Conservation (phyloP, 371 early-diverging fungal genomes). For the Catenaria anguillulae region DNA sequence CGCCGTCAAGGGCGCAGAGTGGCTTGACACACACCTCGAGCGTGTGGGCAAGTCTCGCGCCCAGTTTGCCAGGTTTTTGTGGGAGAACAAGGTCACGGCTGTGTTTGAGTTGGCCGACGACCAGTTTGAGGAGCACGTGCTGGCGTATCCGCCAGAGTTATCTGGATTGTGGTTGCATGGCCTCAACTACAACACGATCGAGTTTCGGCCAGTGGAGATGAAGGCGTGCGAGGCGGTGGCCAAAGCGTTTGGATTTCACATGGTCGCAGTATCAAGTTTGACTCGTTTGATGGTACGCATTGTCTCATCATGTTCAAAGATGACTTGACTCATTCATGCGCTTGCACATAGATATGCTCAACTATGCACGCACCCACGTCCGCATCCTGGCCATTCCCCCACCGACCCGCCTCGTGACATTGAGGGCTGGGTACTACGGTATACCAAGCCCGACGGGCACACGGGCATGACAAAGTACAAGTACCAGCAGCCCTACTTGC, state of each 20-base stretch:
- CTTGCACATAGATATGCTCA: neutral
- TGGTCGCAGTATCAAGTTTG: slow-evolving; percentile 23
- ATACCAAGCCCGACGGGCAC: slow-evolving; percentile 20
- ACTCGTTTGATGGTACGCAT: slow-evolving; percentile 18
- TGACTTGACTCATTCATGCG: too few species aligned
- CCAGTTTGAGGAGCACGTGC: slow-evolving; percentile 82
- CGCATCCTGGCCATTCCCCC: slow-evolving; percentile 13
- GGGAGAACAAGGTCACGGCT: slow-evolving; percentile 51
- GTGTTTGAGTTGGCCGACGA: slow-evolving; percentile 89
- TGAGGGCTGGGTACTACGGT: slow-evolving; percentile 90
- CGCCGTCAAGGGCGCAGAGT: slow-evolving; percentile 54
- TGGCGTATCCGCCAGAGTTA: slow-evolving; percentile 58
- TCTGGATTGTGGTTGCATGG: slow-evolving; percentile 87
- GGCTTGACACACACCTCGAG: slow-evolving; percentile 55
- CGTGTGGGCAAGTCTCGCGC: slow-evolving; percentile 31
- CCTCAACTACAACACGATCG: slow-evolving; percentile 59
- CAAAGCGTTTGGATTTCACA: slow-evolving; percentile 57
- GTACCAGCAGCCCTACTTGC: slow-evolving; percentile 77
- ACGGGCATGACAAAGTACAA: slow-evolving; percentile 80
- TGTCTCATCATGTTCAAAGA: neutral
- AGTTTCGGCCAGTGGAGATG: slow-evolving; percentile 54
- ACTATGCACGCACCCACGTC: slow-evolving; percentile 7
- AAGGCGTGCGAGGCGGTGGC: slow-evolving; percentile 45
- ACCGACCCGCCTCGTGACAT: slow-evolving; percentile 46
- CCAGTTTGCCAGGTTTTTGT: slow-evolving; percentile 60